phyloP scores from a whole-genome alignment of 2,329 filamentous ascomycete species.

The Cryphonectria carpinicola region DNA sequence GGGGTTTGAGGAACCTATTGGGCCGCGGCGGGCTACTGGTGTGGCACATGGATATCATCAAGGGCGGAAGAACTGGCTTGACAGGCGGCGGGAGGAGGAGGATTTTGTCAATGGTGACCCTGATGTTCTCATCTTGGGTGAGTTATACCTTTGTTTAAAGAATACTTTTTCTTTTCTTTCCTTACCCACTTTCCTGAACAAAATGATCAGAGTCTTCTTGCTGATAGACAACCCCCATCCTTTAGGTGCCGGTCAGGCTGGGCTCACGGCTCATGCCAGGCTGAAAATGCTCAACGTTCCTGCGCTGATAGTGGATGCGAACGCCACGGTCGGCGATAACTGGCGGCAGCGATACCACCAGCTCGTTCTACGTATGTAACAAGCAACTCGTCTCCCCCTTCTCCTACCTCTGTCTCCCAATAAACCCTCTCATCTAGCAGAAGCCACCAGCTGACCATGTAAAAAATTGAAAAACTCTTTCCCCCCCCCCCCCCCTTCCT shows the following conservation, averaged over 20 bases:
- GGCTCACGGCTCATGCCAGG: conserved; percentile 55
- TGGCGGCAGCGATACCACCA: conserved; percentile 63
- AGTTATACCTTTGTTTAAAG: neutral
- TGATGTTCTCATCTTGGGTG: conserved; percentile 59
- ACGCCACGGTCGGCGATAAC: conserved; percentile 58
- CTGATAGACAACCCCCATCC: conserved; percentile 20
- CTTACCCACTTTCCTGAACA: accelerated
- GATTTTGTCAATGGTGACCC: conserved; percentile 55
- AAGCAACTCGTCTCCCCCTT: too few relatives aligned
- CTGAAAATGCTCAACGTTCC: conserved; percentile 59
- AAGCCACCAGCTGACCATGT: neutral
- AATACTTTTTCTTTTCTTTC: too few relatives aligned
- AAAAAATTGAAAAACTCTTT: too few relatives aligned
- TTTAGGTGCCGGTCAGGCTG: conserved; percentile 58
- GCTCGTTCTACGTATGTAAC: conserved; percentile 50
- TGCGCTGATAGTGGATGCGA: conserved; percentile 56
- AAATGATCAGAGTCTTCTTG: neutral
- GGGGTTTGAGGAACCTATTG: conserved; percentile 55
- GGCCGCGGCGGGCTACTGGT: conserved; percentile 55
- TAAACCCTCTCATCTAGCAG: neutral
- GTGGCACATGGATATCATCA: conserved; percentile 57
- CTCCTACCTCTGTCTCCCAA: neutral
- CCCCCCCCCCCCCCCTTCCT: too few relatives aligned
- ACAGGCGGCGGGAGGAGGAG: conserved; percentile 49
- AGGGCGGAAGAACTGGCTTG: conserved; percentile 62